A percentile compares a stretch with the other conserved stretches of the same genome.
Evolutionary conservation across 2,329 filamentous ascomycete species (phyloP).

Genomic region (Furcasterigmium furcatum): DNA sequence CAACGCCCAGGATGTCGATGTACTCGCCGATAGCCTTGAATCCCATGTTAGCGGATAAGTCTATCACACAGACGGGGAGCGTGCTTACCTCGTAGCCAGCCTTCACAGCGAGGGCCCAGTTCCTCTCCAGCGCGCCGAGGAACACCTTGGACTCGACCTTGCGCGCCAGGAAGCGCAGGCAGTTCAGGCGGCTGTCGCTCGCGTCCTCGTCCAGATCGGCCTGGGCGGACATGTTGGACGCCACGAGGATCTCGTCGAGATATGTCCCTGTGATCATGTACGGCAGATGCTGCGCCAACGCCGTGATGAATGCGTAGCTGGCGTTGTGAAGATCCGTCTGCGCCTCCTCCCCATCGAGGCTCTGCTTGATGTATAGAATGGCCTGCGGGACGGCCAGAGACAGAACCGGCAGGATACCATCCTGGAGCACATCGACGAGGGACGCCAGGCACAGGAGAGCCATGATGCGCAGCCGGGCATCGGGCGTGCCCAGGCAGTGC

Average conservation of each 20-base stretch:
- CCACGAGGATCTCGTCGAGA: slow-evolving; percentile 66
- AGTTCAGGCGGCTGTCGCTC: slow-evolving; percentile 62
- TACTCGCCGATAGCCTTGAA: slow-evolving; percentile 63
- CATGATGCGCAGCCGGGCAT: slow-evolving; percentile 73
- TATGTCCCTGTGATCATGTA: slow-evolving; percentile 82
- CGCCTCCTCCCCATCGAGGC: slow-evolving; percentile 49
- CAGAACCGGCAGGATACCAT: slow-evolving; percentile 80
- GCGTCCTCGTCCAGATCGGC: slow-evolving; percentile 57
- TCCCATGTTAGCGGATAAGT: no score
- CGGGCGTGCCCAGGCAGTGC: slow-evolving; percentile 71
- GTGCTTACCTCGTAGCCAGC: slow-evolving; percentile 59
- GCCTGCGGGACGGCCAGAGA: slow-evolving; percentile 71
- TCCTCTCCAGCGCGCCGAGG: slow-evolving; percentile 68
- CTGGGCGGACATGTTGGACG: slow-evolving; percentile 70
- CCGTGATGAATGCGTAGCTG: slow-evolving; percentile 73
- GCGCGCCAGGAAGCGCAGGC: slow-evolving; percentile 71
- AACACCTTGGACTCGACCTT: slow-evolving; percentile 75
- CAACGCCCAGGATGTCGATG: slow-evolving; percentile 64
- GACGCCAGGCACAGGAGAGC: slow-evolving; percentile 88
- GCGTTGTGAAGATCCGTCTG: slow-evolving; percentile 74
- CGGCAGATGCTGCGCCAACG: slow-evolving; percentile 78
- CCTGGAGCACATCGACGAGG: slow-evolving; percentile 81
- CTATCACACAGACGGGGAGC: no score
- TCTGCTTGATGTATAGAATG: slow-evolving; percentile 67
- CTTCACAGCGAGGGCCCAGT: slow-evolving; percentile 64